Conservation (phyloP, 2,329 filamentous ascomycete species). For the Neospermospora avenae region DNA sequence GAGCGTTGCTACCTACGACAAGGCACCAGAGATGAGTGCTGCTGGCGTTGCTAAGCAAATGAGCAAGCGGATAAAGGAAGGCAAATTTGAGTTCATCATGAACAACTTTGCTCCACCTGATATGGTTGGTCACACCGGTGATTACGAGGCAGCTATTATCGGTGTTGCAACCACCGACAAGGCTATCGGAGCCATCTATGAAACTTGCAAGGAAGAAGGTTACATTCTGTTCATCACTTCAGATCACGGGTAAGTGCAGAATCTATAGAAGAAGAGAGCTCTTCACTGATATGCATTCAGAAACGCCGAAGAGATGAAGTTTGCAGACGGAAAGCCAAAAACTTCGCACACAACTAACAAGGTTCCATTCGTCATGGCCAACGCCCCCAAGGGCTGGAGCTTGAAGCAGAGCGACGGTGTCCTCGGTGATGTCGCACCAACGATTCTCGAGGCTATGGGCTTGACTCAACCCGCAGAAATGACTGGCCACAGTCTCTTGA, state of each 20-base stretch:
- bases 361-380: conserved; percentile 97
- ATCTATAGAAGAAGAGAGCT: neutral
- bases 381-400: conserved; percentile 85
- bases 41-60: conserved; percentile 87
- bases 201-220: conserved; percentile 87
- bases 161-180: conserved; percentile 85
- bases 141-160: conserved; percentile 89
- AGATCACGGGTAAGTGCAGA: conserved; percentile 71
- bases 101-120: conserved; percentile 99
- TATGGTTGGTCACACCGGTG: conserved; percentile 98
- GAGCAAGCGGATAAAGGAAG: conserved; percentile 77
- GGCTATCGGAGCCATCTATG: conserved; percentile 88
- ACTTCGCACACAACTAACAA: conserved; percentile 98
- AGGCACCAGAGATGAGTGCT: conserved; percentile 94
- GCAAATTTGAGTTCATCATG: conserved; percentile 95
- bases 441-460: conserved; percentile 85
- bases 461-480: conserved; percentile 87
- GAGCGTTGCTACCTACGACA: conserved; percentile 87
- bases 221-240: conserved; percentile 95
- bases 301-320: conserved; percentile 99
- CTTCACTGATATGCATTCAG: conserved; percentile 30
- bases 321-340: conserved; percentile 91
- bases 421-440: conserved; percentile 97
- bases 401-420: conserved; percentile 76
- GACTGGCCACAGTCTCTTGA: conserved; percentile 79